Base-by-base conservation (phyloP, 768 basidiomycete species). In the Boletus rubescentipes region DNA sequence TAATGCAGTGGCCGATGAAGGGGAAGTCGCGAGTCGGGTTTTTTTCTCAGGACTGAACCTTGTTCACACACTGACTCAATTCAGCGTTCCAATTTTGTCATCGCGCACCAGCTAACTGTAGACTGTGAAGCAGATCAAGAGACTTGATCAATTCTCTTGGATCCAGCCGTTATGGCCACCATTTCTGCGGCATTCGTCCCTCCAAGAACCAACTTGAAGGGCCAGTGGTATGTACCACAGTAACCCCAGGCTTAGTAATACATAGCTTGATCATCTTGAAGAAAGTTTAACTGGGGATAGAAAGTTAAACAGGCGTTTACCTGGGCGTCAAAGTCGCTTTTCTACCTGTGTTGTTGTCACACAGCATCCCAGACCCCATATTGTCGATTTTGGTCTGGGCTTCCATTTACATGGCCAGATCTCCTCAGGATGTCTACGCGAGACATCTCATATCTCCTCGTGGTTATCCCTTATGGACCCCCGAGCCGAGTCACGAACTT, bases 381-480 rank as follows among this genome's bases (percentile, higher is more conserved):
- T 20, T 14, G 4, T 40, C 30, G 9, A 6, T 30, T 9, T 29
- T 3, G n/a, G 9, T 23, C 5, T 38, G n/a, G 9, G 15, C 23
- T 7, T 11, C n/a, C 34, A 5, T 9, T 6, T 18, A 31, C 41
- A 55, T 56, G 45, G 48, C 44, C 20, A 43, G 5, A 34, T 51
- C 46, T 8, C 60, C 51, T 1, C 58, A 61, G 32, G 57, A 48
- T n/a, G 48, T 52, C 5, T 68, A 69, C 55, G 46, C 59, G 20
- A 53, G 56, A 18, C 52, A 48, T n/a, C 49, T 56, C 16, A 47
- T 38, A 15, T 45, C 55, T 16, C 35, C 54, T 11, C 65, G 65
- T 38, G 70, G 72, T 4, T 67, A 66, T 51, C 72, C 70, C 5
- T 49, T 71, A 3, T 73, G 67, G 67, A 60, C 57, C 14, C 72